Conservation (phyloP, 306 rosid species). For the Ochetophila trinervis region DNA sequence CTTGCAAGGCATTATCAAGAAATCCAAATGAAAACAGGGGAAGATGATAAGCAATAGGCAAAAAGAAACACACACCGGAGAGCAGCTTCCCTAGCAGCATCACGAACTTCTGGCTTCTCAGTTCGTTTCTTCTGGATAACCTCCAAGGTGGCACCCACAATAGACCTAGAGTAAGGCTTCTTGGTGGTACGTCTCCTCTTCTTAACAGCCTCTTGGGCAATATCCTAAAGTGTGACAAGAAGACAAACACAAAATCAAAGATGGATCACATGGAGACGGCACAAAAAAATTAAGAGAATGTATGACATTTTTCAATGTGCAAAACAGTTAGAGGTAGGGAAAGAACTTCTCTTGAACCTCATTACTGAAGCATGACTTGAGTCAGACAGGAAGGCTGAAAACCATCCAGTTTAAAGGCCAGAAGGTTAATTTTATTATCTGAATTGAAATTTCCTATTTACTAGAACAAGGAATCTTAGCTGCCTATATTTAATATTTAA, state of each 20-base stretch:
- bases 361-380: too few relatives aligned
- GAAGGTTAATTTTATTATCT: too few relatives aligned
- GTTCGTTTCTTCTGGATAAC: constrained; percentile 65
- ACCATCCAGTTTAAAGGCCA: too few relatives aligned
- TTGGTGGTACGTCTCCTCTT: constrained; percentile 68
- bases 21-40: neutral
- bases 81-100: constrained; percentile 83
- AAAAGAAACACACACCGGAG: constrained; percentile 43
- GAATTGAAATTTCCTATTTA: too few relatives aligned
- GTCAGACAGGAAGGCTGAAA: too few relatives aligned
- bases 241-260: neutral
- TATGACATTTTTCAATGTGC: too few relatives aligned
- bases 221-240: constrained; percentile 35
- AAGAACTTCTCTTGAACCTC: too few relatives aligned
- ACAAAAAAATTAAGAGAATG: too few relatives aligned
- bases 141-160: constrained; percentile 67
- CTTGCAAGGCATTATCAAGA: neutral
- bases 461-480: too few relatives aligned
- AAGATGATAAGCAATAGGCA: neutral
- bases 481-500: too few relatives aligned
- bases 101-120: constrained; percentile 72
- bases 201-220: constrained; percentile 75
- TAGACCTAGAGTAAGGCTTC: constrained; percentile 73
- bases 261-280: neutral
- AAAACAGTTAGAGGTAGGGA: too few relatives aligned